A percentile compares a stretch with the other conserved stretches of the same genome.
These are phyloP conservation scores for Lagerstroemia speciosa DNA, from an alignment of 345 rosid genomes.

Conservation along the genomic window DNA sequence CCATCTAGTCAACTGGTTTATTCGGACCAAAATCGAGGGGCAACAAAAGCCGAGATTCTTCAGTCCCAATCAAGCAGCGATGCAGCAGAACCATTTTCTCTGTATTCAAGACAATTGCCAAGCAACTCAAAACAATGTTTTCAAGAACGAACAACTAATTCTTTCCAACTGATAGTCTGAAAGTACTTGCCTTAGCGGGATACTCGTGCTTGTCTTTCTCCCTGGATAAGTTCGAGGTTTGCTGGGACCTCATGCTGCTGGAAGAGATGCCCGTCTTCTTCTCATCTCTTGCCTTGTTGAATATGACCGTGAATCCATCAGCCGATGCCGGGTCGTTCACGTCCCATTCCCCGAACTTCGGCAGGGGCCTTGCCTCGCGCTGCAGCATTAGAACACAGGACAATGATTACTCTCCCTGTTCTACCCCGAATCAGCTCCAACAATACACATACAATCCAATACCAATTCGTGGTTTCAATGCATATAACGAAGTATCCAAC, in stretches of 20 bases:
- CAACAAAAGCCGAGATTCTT: not conserved
- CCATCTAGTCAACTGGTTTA: not conserved
- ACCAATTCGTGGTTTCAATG: not conserved
- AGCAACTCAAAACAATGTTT: not conserved
- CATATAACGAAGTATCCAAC: not conserved
- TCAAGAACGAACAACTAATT: not conserved
- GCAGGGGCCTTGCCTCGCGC: slow-evolving; percentile 11
- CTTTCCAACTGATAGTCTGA: not conserved
- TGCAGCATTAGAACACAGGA: not conserved
- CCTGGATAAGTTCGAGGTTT: not conserved
- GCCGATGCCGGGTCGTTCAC: slow-evolving; percentile 19
- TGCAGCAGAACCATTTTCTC: slow-evolving; percentile 19
- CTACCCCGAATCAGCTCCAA: not conserved
- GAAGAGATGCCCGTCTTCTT: slow-evolving; percentile 7
- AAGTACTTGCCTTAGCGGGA: slow-evolving; percentile 2
- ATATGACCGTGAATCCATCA: slow-evolving; percentile 13
- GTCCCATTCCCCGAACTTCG: slow-evolving; percentile 23
- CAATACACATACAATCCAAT: not conserved
- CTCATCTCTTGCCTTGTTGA: slow-evolving; percentile 17
- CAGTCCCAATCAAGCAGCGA: slow-evolving; percentile 1
- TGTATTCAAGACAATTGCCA: not conserved
- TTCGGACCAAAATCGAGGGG: not conserved
- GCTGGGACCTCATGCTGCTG: slow-evolving; percentile 6
- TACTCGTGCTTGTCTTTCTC: not conserved
- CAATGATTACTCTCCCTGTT: not conserved